Base-by-base conservation (phyloP, 805 yeast species). In the Pichia nanzhaoensis region DNA sequence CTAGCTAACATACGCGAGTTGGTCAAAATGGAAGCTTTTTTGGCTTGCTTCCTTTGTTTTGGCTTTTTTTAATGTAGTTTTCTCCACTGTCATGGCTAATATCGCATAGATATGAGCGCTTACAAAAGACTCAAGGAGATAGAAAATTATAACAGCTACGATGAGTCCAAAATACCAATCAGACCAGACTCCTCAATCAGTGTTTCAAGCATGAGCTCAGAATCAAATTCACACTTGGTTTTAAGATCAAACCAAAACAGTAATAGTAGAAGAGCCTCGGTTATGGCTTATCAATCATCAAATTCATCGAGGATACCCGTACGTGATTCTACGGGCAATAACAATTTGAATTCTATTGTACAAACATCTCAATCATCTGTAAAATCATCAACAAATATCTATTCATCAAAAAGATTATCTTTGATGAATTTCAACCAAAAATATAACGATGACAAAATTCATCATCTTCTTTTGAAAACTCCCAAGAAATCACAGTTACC, bases 251-350 rank as follows among this genome's bases (percentile, higher is more conserved):
- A n/a, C n/a, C 21, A 28, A 38, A 4, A 21, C 18, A 10, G 14
- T 30, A 7, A 4, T 3, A 38, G n/a, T 12, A 38, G 27, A 27
- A 17, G 41, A 28, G 33, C 32, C 17, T 38, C 41, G 8, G n/a
- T n/a, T n/a, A 38, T 38, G 16, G n/a, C 27, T 3, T n/a, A 22
- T 4, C 28, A 38, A 12, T 27, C 41, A 9, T 27, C 33, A 8
- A 7, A 19, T 13, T 6, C 34, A 9, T 42, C 45, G 8, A 42
- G 31, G 22, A 16, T 42, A n/a, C 45, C 45, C 4, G 5, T 35
- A 17, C 45, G 41, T 13, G 21, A 36, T 9, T 37, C 41, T 5
- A 36, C 31, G 8, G 24, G 31, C 16, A 32, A 30, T 27, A 13
- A 28, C 7, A 36, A 42, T 33, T 16, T 20, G 4, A 2, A 19